phyloP scores from a whole-genome alignment of 805 yeast genomes.

The Cyberlindnera maritima region DNA sequence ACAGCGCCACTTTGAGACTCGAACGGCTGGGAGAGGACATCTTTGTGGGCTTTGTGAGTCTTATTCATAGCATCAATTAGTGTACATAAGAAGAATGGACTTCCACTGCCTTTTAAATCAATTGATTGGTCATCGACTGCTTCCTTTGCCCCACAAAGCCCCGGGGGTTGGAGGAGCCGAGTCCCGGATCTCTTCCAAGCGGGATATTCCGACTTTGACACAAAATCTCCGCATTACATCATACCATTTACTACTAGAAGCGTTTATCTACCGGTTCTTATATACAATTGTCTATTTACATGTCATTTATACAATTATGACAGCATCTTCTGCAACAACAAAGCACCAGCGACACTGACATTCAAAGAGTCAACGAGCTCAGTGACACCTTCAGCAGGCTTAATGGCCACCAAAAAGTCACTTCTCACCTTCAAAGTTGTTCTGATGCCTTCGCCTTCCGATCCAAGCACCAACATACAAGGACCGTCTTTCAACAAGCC shows the following conservation, averaged over 20 bases:
- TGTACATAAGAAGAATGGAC: too few species aligned
- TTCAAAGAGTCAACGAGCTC: constrained; percentile 71
- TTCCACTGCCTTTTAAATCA: too few species aligned
- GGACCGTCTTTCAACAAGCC: constrained; percentile 50
- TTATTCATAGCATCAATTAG: too few species aligned
- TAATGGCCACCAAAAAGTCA: constrained; percentile 41
- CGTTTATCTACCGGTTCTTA: background rate
- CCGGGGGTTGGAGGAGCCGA: too few species aligned
- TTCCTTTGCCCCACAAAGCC: too few species aligned
- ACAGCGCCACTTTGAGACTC: background rate
- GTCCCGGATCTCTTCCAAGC: too few species aligned
- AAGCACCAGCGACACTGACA: constrained; percentile 86
- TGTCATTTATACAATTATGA: background rate
- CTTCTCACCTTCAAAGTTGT: constrained; percentile 58
- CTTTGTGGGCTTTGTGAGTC: too few species aligned
- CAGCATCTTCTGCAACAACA: constrained; percentile 43
- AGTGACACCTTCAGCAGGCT: constrained; percentile 30
- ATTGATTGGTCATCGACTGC: too few species aligned
- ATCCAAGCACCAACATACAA: constrained; percentile 71
- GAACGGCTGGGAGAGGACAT: too few species aligned
- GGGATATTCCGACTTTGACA: too few species aligned
- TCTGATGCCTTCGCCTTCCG: constrained; percentile 83
- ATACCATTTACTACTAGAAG: too few species aligned
- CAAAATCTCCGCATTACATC: too few species aligned
- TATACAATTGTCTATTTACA: background rate